Evolutionary conservation across 2,329 filamentous ascomycete species (phyloP).

Genomic region (Seiridium cupressi): DNA sequence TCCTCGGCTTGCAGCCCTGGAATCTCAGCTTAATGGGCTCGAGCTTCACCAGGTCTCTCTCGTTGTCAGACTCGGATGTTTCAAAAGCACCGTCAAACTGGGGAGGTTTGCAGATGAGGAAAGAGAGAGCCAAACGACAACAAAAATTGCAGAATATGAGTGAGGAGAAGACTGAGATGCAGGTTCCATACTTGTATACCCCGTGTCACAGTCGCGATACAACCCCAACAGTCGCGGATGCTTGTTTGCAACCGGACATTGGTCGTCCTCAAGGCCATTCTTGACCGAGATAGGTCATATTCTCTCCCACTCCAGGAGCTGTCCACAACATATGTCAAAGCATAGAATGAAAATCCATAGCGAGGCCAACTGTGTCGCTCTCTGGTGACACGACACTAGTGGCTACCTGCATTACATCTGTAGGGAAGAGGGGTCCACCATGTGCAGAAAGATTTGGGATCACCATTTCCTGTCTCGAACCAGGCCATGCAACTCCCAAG

Average conservation of each 20-base stretch:
- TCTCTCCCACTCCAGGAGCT: background rate
- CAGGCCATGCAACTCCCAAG: background rate
- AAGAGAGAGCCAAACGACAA: background rate
- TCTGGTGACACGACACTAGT: background rate
- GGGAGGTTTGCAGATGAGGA: conserved; percentile 24
- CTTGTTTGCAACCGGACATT: conserved; percentile 3
- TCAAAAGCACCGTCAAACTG: conserved; percentile 26
- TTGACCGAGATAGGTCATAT: background rate
- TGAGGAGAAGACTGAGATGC: conserved; percentile 19
- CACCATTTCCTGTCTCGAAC: background rate
- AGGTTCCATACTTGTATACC: conserved; percentile 32
- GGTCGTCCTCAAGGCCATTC: background rate
- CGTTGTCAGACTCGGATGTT: conserved; percentile 31
- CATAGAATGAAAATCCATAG: background rate
- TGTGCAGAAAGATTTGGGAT: background rate
- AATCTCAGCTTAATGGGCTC: conserved; percentile 23
- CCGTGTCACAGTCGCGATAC: conserved; percentile 17
- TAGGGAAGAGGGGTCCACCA: background rate
- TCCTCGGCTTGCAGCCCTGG: conserved; percentile 17
- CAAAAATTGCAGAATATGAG: background rate
- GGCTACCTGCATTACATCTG: background rate
- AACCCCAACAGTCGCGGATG: background rate
- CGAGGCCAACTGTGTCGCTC: background rate
- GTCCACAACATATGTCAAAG: conserved; percentile 5
- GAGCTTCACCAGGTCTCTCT: conserved; percentile 24